Evolutionary conservation across 1,139 yeast species (phyloP).

Genomic region (Spathaspora sp.): DNA sequence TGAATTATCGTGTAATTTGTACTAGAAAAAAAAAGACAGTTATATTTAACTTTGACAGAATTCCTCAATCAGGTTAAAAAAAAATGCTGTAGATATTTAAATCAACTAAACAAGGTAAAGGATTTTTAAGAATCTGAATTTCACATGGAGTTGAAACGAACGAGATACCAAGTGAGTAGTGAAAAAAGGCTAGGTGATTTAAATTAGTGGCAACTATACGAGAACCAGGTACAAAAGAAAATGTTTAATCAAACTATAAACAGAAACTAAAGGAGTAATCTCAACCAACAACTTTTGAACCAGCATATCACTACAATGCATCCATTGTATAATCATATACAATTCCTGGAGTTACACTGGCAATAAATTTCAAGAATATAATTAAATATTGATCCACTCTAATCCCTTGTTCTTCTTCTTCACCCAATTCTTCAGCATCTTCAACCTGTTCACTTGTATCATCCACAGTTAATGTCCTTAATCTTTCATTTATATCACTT

Average conservation of each 20-base stretch:
- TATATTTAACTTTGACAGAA: background rate
- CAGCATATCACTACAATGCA: constrained; percentile 46
- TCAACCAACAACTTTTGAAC: too few species aligned
- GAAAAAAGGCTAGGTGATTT: too few species aligned
- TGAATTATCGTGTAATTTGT: background rate
- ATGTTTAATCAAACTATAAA: background rate
- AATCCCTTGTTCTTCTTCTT: constrained; percentile 47
- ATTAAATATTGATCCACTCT: constrained; percentile 90
- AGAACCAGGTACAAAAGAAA: too few species aligned
- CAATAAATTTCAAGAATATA: constrained; percentile 86
- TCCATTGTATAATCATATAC: constrained; percentile 98
- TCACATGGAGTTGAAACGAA: background rate
- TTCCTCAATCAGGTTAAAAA: too few species aligned
- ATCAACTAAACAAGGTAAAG: too few species aligned
- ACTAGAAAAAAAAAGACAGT: background rate
- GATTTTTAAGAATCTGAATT: background rate
- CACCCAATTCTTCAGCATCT: constrained; percentile 32
- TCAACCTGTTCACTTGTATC: constrained; percentile 35
- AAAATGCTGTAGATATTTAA: too few species aligned
- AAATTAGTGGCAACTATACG: too few species aligned
- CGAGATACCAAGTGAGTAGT: too few species aligned
- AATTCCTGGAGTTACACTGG: constrained; percentile 96
- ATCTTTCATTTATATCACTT: constrained; percentile 22
- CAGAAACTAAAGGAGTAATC: too few species aligned
- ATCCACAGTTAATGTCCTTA: constrained; percentile 18